Evolutionary conservation across 2,329 filamentous ascomycete genomes (phyloP), one percentile per base, ranked within the genome.

Genomic region (Fusarium nurragi): DNA sequence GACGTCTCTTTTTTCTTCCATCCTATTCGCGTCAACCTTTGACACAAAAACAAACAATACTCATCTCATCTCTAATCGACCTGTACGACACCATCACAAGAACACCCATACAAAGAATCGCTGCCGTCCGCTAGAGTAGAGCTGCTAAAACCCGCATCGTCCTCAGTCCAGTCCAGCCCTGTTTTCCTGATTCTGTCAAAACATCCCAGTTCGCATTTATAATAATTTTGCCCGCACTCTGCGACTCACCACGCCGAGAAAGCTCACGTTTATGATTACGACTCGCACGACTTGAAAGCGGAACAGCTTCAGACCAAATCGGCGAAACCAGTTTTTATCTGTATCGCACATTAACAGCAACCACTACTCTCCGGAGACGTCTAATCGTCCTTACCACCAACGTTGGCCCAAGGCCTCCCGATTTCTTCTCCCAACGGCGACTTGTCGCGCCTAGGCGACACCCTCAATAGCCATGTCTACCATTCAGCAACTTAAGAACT

Each of bases 401-500:
- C 47, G 30, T 54, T 54, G 45, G 64, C 44, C 41, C 53, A 59
- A 51, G 41, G 26, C 44, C 43, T 51, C 51, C 22, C 23, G 12
- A 44, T 26, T 41, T 48, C 54, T 45, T 36, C 28, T 38, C 30
- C 41, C 30, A 59, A 30, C 25, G 64, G 67, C 62, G 69, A 68
- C 62, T 45, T 50, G 70, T 72, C 70, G 70, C 67, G 57, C 62
- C 68, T 60, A 32, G 46, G 71, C 69, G 73, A 69, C 67, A 60
- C 30, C 19, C 22, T 64, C 46, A 37, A 60, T 51, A 70, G 72
- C 61, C 71, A 88, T 88, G 86, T 88, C 86, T 73, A 88, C 86
- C 69, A 97, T 97, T 81, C 94, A 97, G 82, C 95, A 95, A 77
- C 87, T 97, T 73, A 97, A 98, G 81, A 97, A 97, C 80, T 96